Conservation (phyloP, 1,284 basidiomycete genomes). For the Leucocoprinus gongylophorus region DNA sequence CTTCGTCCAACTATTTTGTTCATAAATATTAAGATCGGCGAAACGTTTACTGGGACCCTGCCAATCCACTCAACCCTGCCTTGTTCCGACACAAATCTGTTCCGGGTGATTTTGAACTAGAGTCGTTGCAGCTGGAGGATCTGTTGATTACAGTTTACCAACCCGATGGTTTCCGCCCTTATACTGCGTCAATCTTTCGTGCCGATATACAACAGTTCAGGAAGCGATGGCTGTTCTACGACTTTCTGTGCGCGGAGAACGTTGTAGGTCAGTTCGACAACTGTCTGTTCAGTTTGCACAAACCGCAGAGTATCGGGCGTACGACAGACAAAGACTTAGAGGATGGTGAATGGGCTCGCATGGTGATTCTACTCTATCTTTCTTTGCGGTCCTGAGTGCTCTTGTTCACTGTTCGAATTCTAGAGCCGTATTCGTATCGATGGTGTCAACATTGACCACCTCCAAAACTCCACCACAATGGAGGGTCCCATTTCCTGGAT, state of each 20-base stretch:
- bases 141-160: conserved; percentile 94
- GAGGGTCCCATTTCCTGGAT: conserved; percentile 97
- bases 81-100: conserved; percentile 69
- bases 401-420: neutral
- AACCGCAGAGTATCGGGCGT: conserved; percentile 91
- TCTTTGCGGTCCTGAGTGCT: neutral
- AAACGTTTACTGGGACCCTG: conserved; percentile 83
- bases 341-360: conserved; percentile 79
- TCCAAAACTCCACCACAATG: conserved; percentile 78
- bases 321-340: conserved; percentile 79
- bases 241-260: conserved; percentile 85
- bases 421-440: conserved; percentile 95
- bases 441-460: conserved; percentile 94
- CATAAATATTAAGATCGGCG: conserved; percentile 62
- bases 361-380: conserved; percentile 50
- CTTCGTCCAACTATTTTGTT: neutral
- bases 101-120: conserved; percentile 89
- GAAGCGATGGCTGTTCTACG: conserved; percentile 95
- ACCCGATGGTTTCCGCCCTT: conserved; percentile 88
- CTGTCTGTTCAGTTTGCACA: conserved; percentile 94
- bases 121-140: conserved; percentile 86
- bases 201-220: conserved; percentile 84
- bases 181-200: conserved; percentile 92
- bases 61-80: conserved; percentile 71
- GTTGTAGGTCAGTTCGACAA: conserved; percentile 98